Conservation (phyloP, 2,329 filamentous ascomycete species). For the Polychaeton citri region DNA sequence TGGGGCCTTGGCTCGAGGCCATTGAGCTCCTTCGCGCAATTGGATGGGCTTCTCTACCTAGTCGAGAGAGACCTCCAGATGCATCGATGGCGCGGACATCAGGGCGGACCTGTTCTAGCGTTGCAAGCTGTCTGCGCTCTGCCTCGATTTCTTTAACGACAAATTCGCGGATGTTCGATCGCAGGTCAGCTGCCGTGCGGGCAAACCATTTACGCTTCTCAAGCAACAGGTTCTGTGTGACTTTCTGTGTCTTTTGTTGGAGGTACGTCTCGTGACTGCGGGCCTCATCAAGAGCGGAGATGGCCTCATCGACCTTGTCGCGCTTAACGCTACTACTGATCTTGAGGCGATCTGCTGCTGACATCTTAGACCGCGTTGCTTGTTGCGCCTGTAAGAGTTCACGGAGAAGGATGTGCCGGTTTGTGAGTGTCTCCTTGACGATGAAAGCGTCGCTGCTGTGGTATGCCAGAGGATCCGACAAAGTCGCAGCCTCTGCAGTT, state of each 20-base stretch:
- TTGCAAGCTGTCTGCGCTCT: slow-evolving; percentile 78
- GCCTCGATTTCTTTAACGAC: slow-evolving; percentile 91
- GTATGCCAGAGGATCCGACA: slow-evolving; percentile 87
- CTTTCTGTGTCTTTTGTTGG: slow-evolving; percentile 70
- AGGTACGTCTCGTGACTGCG: slow-evolving; percentile 69
- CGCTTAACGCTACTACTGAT: slow-evolving; percentile 72
- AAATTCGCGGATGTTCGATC: slow-evolving; percentile 76
- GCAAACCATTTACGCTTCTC: slow-evolving; percentile 88
- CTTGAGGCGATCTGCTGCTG: slow-evolving; percentile 79
- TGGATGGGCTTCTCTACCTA: slow-evolving; percentile 82
- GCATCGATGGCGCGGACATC: slow-evolving; percentile 89
- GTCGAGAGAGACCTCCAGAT: slow-evolving; percentile 74
- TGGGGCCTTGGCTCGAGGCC: slow-evolving; percentile 82
- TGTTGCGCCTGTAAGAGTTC: slow-evolving; percentile 89
- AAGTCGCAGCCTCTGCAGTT: slow-evolving; percentile 86
- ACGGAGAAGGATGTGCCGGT: slow-evolving; percentile 88
- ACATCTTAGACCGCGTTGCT: slow-evolving; percentile 64
- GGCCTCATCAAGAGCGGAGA: slow-evolving; percentile 77
- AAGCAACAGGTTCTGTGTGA: slow-evolving; percentile 75
- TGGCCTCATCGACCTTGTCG: slow-evolving; percentile 98
- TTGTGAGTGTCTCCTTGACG: slow-evolving; percentile 94
- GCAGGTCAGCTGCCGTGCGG: slow-evolving; percentile 71
- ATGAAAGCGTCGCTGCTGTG: slow-evolving; percentile 94
- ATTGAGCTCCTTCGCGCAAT: slow-evolving; percentile 58
- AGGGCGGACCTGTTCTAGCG: slow-evolving; percentile 83